Evolutionary conservation across 2,329 filamentous ascomycete species (phyloP), one percentile per base, ranked within the genome.

Genomic region (Clonostachys chloroleuca): DNA sequence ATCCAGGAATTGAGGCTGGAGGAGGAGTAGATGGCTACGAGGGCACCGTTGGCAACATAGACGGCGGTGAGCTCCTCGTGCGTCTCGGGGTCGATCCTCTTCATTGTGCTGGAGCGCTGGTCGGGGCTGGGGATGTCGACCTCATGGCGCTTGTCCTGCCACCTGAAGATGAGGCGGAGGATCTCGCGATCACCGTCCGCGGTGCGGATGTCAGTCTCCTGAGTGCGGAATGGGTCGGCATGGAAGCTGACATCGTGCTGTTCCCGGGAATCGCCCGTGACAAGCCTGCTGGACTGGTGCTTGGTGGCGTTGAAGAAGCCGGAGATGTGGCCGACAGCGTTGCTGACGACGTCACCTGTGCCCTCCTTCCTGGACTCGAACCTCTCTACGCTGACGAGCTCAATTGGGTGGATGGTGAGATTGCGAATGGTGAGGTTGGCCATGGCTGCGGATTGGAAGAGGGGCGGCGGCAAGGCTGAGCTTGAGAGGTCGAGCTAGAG

Each of bases 1-100:
- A 97, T 97, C 94, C 94, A 96, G 46, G 75, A 69, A 51, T 82
- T 63, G 44, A 92, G 78, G 46, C 82, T 77, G 14, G 84, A 78
- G 6, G 84, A 90, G 51, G 84, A 89, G 67, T 86, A 84, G 51
- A 97, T 73, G 39, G 81, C 68, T 10, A 86, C 67, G 58, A 78
- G 73, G 30, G 77, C 74, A 45, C 74, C 71, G 7, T 71, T 59
- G 6, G 75, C 74, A 10, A 86, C 67, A 69, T 84, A 89, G 48
- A 92, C 74, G 34, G 78, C 82, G 0, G 86, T 89, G 54, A 87
- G 78, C 62, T 81, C 60, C 65, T 78, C 61, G 65, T 74, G 58
- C 59, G 74, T 57, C 63, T 70, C 62, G 59, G 70, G 62, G 48
- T 72, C 67, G 13, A 86, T 65, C 46, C 75, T 75, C 54, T 72